phyloP scores from a whole-genome alignment of 1,284 basidiomycete genomes.

The Ganoderma resinaceum region DNA sequence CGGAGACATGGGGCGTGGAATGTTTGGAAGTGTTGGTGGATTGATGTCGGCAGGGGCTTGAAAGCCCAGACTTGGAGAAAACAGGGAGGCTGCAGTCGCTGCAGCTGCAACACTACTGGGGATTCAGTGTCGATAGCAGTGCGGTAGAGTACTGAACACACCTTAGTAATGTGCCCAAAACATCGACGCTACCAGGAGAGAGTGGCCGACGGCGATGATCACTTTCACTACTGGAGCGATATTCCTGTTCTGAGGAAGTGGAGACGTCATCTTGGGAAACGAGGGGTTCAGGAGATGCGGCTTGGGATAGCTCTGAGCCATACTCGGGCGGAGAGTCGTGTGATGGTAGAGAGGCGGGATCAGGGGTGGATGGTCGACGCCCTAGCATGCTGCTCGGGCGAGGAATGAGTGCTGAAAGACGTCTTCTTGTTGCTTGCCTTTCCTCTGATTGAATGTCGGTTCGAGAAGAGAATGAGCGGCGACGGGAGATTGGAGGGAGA shows the following conservation, averaged over 20 bases:
- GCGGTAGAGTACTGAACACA: conserved; percentile 39
- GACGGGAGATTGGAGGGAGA: conserved; percentile 11
- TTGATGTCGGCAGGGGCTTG: conserved; percentile 27
- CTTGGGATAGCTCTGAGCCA: background rate
- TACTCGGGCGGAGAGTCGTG: background rate
- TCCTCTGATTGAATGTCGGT: conserved; percentile 23
- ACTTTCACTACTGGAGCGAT: conserved; percentile 17
- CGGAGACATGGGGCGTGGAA: conserved; percentile 51
- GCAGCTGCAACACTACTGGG: conserved; percentile 72
- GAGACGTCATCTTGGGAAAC: conserved; percentile 7
- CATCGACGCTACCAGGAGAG: conserved; percentile 78
- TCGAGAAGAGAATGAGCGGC: conserved; percentile 31
- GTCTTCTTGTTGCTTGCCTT: conserved; percentile 28
- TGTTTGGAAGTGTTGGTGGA: conserved; percentile 27
- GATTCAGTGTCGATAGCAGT: conserved; percentile 24
- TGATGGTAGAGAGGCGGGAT: conserved; percentile 9
- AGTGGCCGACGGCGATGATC: conserved; percentile 43
- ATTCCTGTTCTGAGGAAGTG: conserved; percentile 18
- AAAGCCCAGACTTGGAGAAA: conserved; percentile 55
- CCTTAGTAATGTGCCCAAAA: conserved; percentile 83
- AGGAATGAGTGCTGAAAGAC: conserved; percentile 38
- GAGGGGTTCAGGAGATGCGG: background rate
- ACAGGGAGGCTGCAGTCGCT: conserved; percentile 79
- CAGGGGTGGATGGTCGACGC: conserved; percentile 21
- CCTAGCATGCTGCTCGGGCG: conserved; percentile 33